Evolutionary conservation across 2,329 filamentous ascomycete species (phyloP).

Genomic region (Aspergillus candidus): DNA sequence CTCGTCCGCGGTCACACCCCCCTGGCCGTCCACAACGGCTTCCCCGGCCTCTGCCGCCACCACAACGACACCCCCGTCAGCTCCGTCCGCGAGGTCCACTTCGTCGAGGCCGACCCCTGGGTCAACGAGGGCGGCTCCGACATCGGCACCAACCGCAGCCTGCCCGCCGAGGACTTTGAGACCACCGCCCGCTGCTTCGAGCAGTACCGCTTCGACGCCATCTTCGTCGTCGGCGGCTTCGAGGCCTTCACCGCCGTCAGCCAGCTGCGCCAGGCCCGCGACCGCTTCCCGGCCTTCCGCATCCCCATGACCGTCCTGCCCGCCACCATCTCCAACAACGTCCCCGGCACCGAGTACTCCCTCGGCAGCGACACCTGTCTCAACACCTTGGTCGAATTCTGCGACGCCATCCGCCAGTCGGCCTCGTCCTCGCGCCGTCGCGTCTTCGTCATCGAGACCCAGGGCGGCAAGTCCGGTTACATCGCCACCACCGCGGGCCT

Average conservation of each 20-base stretch:
- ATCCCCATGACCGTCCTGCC: slow-evolving; percentile 89
- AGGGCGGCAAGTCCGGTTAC: slow-evolving; percentile 91
- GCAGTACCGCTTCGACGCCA: slow-evolving; percentile 79
- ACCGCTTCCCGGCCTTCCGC: slow-evolving; percentile 74
- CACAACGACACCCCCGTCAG: slow-evolving; percentile 76
- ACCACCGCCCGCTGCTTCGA: slow-evolving; percentile 76
- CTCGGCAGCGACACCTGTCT: slow-evolving; percentile 94
- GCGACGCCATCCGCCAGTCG: slow-evolving; percentile 95
- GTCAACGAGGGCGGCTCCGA: slow-evolving; percentile 95
- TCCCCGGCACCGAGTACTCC: slow-evolving; percentile 94
- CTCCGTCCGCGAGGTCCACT: slow-evolving; percentile 77
- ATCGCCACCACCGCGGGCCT: slow-evolving; percentile 86
- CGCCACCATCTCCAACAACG: slow-evolving; percentile 98
- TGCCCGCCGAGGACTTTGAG: slow-evolving; percentile 82
- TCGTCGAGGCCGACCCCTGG: slow-evolving; percentile 94
- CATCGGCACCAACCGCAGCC: slow-evolving; percentile 92
- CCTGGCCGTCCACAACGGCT: slow-evolving; percentile 91
- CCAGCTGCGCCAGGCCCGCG: slow-evolving; percentile 74
- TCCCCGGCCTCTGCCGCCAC: slow-evolving; percentile 87
- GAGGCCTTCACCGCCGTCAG: slow-evolving; percentile 92
- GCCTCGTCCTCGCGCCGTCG: slow-evolving; percentile 87
- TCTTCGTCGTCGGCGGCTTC: slow-evolving; percentile 91
- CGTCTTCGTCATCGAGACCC: slow-evolving; percentile 96
- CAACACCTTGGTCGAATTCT: slow-evolving; percentile 91
- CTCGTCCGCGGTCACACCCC: slow-evolving; percentile 86